Percentiles rank a stretch among this genome's conserved stretches.
Evolutionary conservation across 345 rosid species (phyloP).

Genomic region (Eucalyptus regnans): DNA sequence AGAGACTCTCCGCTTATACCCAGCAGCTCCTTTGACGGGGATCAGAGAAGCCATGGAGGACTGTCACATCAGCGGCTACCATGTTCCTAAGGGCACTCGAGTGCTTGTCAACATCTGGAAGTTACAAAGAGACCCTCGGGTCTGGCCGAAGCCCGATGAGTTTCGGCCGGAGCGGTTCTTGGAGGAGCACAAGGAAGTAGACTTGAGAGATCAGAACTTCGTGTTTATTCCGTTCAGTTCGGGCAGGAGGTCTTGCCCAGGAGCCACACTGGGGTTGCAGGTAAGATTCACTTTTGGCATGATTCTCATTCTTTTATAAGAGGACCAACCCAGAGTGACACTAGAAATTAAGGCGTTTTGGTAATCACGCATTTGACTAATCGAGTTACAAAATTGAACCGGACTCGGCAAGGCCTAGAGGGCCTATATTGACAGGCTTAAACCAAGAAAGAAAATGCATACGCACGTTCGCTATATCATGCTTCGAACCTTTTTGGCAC

Average conservation of each 20-base stretch:
- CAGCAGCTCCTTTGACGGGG: conserved; percentile 17
- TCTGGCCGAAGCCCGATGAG: conserved; percentile 20
- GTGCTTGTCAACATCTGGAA: conserved; percentile 44
- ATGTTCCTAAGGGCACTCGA: conserved; percentile 34
- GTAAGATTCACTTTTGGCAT: neutral
- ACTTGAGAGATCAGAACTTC: conserved; percentile 1
- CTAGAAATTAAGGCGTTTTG: neutral
- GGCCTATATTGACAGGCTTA: neutral
- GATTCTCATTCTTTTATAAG: neutral
- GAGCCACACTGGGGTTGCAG: conserved; percentile 17
- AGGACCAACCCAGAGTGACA: neutral
- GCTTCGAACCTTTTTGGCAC: neutral
- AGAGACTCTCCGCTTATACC: conserved; percentile 5
- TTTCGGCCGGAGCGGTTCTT: conserved; percentile 46
- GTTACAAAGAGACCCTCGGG: conserved; percentile 41
- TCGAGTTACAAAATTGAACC: neutral
- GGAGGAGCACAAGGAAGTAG: neutral
- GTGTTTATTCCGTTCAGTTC: conserved; percentile 32
- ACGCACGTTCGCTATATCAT: neutral
- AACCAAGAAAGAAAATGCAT: neutral
- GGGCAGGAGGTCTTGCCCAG: conserved; percentile 57
- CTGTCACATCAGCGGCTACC: conserved; percentile 25
- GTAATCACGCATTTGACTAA: neutral
- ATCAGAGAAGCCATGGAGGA: conserved; percentile 35
- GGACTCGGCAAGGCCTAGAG: neutral